Base-by-base conservation (phyloP, 2,329 filamentous ascomycete species). In the Penicillium sp. region DNA sequence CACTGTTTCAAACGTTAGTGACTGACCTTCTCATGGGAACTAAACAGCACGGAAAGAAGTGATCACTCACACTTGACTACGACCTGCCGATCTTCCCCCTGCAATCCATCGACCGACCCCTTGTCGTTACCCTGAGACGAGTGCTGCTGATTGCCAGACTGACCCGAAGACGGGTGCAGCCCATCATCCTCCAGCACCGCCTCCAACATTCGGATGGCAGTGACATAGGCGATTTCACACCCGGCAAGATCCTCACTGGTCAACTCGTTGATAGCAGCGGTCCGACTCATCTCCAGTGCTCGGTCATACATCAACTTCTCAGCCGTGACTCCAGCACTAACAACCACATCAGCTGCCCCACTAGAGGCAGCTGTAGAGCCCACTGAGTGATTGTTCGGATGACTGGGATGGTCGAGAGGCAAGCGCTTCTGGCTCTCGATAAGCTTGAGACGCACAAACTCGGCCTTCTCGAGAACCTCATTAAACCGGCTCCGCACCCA, bases 231-330 rank as follows among this genome's bases (percentile, higher is more conserved):
- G 28, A 96, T 88, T 72, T 98, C 93, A 72, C 94, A 98, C 15
- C 92, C 92, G 0, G 82, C 79, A 25, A 98, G 81, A 74, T 98
- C 93, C 63, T 95, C 91, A 58, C 94, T 92, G 1, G 95, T 92
- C 52, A 99, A 90, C 78, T 99, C 95, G 69, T 96, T 96, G 71
- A 98, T 95, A 7, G 95, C 95, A 7, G 95, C 94, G 4, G 91
- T 88, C 54, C 92, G 88, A 74, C 92, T 97, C 95, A 99, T 98
- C 75, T 99, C 95, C 22, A 98, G 81, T 0, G 95, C 95, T 49
- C 95, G 90, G 68, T 99, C 95, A 73, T 97, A 99, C 92, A 99
- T 97, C 48, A 99, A 82, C 77, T 93, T 96, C 79, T 98, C 95
- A 0, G 95, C 95, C 22, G 92, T 97, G 57, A 97, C 88, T 1